phyloP scores from a whole-genome alignment of 208 protist genomes.

The Porcisia deanei region DNA sequence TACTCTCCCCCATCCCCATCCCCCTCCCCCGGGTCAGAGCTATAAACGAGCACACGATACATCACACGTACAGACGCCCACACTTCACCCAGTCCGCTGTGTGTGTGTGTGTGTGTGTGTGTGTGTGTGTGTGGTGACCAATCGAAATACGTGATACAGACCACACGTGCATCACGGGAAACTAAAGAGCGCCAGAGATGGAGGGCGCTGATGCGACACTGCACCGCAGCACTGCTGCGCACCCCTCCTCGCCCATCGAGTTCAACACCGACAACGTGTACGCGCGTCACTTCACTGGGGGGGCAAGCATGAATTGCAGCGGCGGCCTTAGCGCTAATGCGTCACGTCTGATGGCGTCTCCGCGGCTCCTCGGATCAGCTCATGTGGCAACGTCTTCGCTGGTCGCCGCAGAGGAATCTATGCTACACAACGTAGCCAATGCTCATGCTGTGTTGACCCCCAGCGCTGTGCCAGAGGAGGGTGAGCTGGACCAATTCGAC shows the following conservation, averaged over 20 bases:
- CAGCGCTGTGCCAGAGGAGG: conserved; percentile 19
- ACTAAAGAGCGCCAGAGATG: conserved; percentile 10
- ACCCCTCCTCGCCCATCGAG: conserved; percentile 35
- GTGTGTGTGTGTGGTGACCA: background rate
- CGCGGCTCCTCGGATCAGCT: conserved; percentile 4
- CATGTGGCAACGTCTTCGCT: conserved; percentile 1
- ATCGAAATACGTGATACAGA: no score
- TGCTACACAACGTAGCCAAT: conserved; percentile 4
- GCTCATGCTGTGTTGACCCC: conserved; percentile 2
- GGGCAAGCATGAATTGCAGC: conserved; percentile 7
- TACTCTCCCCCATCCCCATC: background rate
- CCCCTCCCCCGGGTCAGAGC: background rate
- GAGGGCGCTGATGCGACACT: conserved; percentile 21
- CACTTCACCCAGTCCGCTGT: background rate
- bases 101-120: conserved; percentile 5
- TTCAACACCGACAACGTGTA: conserved; percentile 16
- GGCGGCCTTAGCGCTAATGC: conserved; percentile 13
- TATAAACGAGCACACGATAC: background rate
- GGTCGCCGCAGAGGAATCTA: background rate
- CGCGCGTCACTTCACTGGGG: conserved; percentile 12
- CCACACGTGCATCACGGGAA: background rate
- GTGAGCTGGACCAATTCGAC: conserved; percentile 70
- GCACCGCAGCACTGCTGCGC: conserved; percentile 21
- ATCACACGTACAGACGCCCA: background rate
- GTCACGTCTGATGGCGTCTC: conserved; percentile 17